Base-by-base conservation (phyloP, 2,329 filamentous ascomycete species). In the Trichophyton simii region DNA sequence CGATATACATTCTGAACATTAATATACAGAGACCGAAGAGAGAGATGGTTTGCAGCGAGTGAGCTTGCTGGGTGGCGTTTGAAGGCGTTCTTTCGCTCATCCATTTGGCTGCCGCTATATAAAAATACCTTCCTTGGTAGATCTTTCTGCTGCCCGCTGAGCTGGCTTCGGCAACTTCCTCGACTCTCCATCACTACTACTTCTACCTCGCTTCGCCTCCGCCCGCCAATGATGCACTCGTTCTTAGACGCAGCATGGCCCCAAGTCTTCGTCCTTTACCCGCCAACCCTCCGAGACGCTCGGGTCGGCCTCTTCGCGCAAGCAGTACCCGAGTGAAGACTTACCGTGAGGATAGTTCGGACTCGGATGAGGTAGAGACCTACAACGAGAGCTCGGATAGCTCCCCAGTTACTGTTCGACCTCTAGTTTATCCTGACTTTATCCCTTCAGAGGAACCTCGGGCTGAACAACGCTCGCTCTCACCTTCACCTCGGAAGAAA, bases 141-240 rank as follows among this genome's bases (percentile, higher is more conserved):
- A 13, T 13, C 34, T 38, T 38, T 38, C 34, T 38, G 3, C 34
- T 13, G 34, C 34, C 34, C 11, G 34, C 34, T 13, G 34, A 38
- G 34, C 34, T 38, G 34, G 34, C 11, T 38, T 13, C 34, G 34
- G 34, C 34, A 38, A 13, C 11, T 38, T 38, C 34, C 9, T 38
- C 34, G 34, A 38, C 11, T 13, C 34, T 38, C 34, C 1, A 3
- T 34, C 8, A 38, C 4, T 3, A 38, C 34, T 38, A 11, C 34
- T 13, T 38, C 11, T 38, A 63, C 89, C 89, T n/a, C 22, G 11
- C 25, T 8, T n/a, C 50, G 31, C 25, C 22, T 5, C 13, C 31
- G 7, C 11, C 50, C 11, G 8, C 31, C 50, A 31, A 54, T 13
- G 50, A 54, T 54, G 50, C 28, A 22, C 50, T 7, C 22, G 50